Evolutionary conservation across 2,329 filamentous ascomycete genomes (phyloP).

Genomic region (Aspergillus quadrilineatus): DNA sequence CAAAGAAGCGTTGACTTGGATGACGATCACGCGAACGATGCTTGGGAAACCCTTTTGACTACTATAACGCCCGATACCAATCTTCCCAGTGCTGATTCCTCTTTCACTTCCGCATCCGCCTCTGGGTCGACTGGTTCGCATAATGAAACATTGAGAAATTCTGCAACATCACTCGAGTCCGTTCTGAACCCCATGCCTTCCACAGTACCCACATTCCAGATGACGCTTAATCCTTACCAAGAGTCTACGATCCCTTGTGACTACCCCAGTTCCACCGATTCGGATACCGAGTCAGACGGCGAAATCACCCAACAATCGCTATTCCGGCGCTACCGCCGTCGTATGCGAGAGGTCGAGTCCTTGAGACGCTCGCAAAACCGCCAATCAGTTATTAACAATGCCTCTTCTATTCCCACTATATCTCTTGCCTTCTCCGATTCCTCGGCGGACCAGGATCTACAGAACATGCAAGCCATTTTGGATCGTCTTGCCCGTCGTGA

Average conservation of each 20-base stretch:
- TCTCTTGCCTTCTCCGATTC: constrained; percentile 33
- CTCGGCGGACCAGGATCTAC: constrained; percentile 44
- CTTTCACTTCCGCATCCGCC: constrained; percentile 64
- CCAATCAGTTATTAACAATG: constrained; percentile 35
- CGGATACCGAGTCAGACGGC: constrained; percentile 35
- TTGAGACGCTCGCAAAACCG: constrained; percentile 26
- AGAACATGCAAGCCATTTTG: constrained; percentile 70
- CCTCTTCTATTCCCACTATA: constrained; percentile 35
- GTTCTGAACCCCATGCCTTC: constrained; percentile 25
- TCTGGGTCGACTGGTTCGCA: constrained; percentile 29
- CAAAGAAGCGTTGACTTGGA: constrained; percentile 75
- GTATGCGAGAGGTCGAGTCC: constrained; percentile 20
- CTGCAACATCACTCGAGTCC: constrained; percentile 48
- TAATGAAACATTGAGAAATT: constrained; percentile 33
- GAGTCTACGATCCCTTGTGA: constrained; percentile 41
- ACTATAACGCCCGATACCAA: constrained; percentile 80
- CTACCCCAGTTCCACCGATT: constrained; percentile 35
- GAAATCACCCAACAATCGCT: constrained; percentile 24
- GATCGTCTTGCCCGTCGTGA: constrained; percentile 67
- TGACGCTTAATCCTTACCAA: constrained; percentile 36
- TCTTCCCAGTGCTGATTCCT: constrained; percentile 76
- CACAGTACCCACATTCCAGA: constrained; percentile 23
- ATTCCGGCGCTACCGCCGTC: constrained; percentile 22
- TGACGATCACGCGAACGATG: constrained; percentile 51
- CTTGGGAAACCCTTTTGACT: constrained; percentile 77